Conservation (phyloP, 192 early-diverging fungal genomes). For the Coemansia sp. region DNA sequence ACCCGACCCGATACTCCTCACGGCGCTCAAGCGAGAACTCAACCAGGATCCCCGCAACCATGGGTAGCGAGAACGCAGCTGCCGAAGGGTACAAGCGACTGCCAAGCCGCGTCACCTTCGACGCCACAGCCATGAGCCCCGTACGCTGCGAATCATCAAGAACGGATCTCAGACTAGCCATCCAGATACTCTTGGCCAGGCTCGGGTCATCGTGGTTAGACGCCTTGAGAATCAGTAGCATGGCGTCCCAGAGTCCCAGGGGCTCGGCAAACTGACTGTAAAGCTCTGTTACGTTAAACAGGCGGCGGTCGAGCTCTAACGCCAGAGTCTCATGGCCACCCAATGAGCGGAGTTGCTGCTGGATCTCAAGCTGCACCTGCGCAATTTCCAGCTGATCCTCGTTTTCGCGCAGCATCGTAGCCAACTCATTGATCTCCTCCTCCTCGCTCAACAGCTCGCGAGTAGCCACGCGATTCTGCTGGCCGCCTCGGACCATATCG, state of each 20-base stretch:
- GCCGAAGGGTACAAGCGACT: slow-evolving; percentile 40
- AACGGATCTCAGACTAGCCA: slow-evolving; percentile 22
- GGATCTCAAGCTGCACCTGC: slow-evolving; percentile 58
- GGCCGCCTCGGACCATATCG: slow-evolving; percentile 20
- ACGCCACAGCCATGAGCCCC: slow-evolving; percentile 27
- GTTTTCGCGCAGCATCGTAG: slow-evolving; percentile 47
- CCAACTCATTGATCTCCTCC: slow-evolving; percentile 49
- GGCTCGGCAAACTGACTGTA: slow-evolving; percentile 58
- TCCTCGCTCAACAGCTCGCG: slow-evolving; percentile 9
- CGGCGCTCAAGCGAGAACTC: slow-evolving; percentile 22
- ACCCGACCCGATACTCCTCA: slow-evolving; percentile 17
- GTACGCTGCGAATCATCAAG: slow-evolving; percentile 30
- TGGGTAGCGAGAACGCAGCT: slow-evolving; percentile 33
- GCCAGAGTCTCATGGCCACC: slow-evolving; percentile 14
- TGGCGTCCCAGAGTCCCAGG: slow-evolving; percentile 51
- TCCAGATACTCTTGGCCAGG: slow-evolving; percentile 41
- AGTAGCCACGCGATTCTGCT: not conserved
- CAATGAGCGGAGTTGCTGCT: slow-evolving; percentile 21
- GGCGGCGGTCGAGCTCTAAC: slow-evolving; percentile 13
- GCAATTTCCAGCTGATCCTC: slow-evolving; percentile 62
- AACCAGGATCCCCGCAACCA: slow-evolving; percentile 20
- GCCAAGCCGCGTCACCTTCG: slow-evolving; percentile 28
- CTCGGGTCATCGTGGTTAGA: slow-evolving; percentile 55
- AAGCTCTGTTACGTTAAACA: slow-evolving; percentile 46
- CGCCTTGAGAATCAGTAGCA: slow-evolving; percentile 57